A percentile compares a stretch with the other conserved stretches of the same genome.
These are phyloP conservation scores for Leucosporidium scottii DNA, from an alignment of 768 basidiomycete species.

Conservation along the genomic window DNA sequence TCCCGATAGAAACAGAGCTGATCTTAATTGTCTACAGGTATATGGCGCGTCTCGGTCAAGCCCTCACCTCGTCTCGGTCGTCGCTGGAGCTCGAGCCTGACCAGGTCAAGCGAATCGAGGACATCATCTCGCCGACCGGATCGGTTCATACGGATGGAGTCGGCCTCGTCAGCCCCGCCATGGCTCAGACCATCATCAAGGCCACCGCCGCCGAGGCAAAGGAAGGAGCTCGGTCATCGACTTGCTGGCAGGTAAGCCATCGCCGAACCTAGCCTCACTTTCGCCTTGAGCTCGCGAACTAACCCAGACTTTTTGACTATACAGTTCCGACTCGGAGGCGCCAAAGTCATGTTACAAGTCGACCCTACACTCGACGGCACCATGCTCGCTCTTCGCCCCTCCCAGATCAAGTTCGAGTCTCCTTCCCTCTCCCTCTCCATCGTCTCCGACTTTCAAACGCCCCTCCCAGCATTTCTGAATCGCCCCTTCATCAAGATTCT, in stretches of 20 bases:
- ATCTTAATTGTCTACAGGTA: too few relatives aligned
- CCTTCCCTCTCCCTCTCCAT: neutral
- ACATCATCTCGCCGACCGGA: constrained; percentile 46
- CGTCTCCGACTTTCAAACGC: constrained; percentile 55
- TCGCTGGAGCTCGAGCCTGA: constrained; percentile 54
- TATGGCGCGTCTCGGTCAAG: constrained; percentile 74
- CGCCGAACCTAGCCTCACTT: too few relatives aligned
- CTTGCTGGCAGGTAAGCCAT: neutral
- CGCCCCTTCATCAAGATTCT: constrained; percentile 61
- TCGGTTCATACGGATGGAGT: constrained; percentile 61
- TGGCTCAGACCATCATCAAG: constrained; percentile 51
- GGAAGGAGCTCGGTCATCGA: too few relatives aligned
- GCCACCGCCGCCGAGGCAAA: constrained; percentile 29
- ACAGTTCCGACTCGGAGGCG: constrained; percentile 38
- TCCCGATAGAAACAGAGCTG: too few relatives aligned
- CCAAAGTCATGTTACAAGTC: constrained; percentile 53
- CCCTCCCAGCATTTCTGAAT: constrained; percentile 40
- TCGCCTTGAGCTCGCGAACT: too few relatives aligned
- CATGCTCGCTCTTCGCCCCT: constrained; percentile 52
- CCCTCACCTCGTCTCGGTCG: constrained; percentile 72
- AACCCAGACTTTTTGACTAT: too few relatives aligned
- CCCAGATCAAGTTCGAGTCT: constrained; percentile 64
- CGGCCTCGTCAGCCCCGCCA: constrained; percentile 55
- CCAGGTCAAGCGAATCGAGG: constrained; percentile 60
- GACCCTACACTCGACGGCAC: constrained; percentile 52